Evolutionary conservation across 345 rosid genomes (phyloP), one percentile per base, ranked within the genome.

Genomic region (Euphorbia tirucalli): DNA sequence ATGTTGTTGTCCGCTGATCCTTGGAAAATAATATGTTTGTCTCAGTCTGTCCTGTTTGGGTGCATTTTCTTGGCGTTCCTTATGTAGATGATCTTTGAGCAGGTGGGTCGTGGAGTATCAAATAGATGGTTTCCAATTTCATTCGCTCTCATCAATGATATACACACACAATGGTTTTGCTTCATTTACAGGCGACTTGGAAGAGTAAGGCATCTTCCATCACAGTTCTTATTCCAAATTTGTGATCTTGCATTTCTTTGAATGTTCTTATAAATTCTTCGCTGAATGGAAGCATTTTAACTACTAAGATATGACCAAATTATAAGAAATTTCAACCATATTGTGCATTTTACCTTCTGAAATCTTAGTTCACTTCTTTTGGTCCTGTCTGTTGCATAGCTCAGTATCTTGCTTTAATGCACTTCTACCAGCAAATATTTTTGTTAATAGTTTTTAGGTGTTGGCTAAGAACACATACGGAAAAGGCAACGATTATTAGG

Each of bases 91-190:
- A 28, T 80, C 55, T 77, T 76, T 87, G 83, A 50, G 76, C 89
- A 94, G 98, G 98, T 94, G 98, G 98, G 80, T 87, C 59, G 83
- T 72, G 41, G 97, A 92, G 87, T 94, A 94, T 84, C 91, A 83
- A 57, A 83, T 92, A 76, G 97, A 94, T 69, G 97, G 98, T 73
- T 94, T 92, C 78, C 97, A 92, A 66, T 94, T 94, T 81, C 98
- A 94, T 83, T 92, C 98, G 27, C 91, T 94, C 68, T 85, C 95
- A 71, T 94, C 97, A 30, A 94, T 92, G 97, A 80, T 94, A 61
- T 94, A 94, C 69, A 90, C 91, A 0, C 97, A 94, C 83, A 94
- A 94, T 68, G 98, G 98, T 65, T 94, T 94, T 84, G 97, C 96
- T 77, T 65, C 93, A 49, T 92, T 94, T 78, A 78, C 87, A 15